A percentile compares a stretch with the other conserved stretches of the same genome.
phyloP scores from a whole-genome alignment of 768 basidiomycete species.

The Russula sp. region DNA sequence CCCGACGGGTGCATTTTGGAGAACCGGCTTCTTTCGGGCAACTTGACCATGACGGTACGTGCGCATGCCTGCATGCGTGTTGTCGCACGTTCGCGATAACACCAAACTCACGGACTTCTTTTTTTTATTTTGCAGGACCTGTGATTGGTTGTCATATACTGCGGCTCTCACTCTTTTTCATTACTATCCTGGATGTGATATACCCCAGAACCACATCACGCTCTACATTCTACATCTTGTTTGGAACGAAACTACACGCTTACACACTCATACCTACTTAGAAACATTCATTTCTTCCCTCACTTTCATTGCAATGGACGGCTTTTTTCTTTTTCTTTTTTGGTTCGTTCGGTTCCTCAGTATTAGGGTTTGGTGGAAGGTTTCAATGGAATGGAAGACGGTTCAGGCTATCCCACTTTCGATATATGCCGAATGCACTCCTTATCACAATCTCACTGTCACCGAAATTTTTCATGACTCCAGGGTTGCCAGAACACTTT shows the following conservation, averaged over 20 bases:
- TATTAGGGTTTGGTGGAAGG: background rate
- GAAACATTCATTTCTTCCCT: constrained; percentile 3
- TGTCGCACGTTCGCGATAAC: background rate
- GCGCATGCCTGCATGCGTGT: background rate
- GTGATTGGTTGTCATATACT: constrained; percentile 9
- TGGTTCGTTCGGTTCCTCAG: background rate
- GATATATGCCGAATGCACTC: background rate
- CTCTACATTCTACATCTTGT: background rate
- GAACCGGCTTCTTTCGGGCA: constrained; percentile 77
- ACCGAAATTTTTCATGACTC: too few species aligned
- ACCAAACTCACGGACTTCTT: background rate
- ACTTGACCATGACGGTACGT: constrained; percentile 71
- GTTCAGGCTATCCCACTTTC: background rate
- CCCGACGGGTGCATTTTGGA: constrained; percentile 73
- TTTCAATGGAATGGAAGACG: background rate
- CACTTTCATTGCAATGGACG: background rate
- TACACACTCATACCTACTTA: background rate
- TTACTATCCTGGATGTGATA: background rate
- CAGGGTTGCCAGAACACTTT: too few species aligned
- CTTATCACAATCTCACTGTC: too few species aligned
- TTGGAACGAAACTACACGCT: background rate
- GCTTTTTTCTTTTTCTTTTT: background rate
- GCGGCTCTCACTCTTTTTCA: background rate
- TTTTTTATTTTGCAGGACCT: constrained; percentile 12
- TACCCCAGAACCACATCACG: constrained; percentile 1